A percentile compares a stretch with the other conserved stretches of the same genome.
Conservation (phyloP, 2,329 filamentous ascomycete species). For the Fusarium dimerum region DNA sequence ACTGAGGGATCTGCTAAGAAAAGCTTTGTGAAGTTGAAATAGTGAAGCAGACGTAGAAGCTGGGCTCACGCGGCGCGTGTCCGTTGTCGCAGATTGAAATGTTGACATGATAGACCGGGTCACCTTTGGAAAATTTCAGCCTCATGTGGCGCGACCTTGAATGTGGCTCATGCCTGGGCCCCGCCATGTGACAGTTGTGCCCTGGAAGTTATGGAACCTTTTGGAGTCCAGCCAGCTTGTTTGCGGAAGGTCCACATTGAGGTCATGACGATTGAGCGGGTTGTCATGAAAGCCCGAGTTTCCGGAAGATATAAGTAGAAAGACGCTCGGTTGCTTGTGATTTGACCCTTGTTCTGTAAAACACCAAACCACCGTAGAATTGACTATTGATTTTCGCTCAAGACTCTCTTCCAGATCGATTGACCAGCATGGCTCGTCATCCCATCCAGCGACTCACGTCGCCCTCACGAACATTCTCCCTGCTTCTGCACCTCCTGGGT, state of each 20-base stretch:
- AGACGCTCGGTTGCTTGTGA: not conserved
- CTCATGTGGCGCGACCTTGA: constrained; percentile 25
- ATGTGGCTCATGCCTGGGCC: constrained; percentile 17
- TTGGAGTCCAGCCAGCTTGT: not conserved
- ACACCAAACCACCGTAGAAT: not conserved
- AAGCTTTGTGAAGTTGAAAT: not conserved
- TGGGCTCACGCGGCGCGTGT: constrained; percentile 1
- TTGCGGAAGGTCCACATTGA: constrained; percentile 17
- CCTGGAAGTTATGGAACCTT: not conserved
- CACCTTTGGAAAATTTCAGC: constrained; percentile 19
- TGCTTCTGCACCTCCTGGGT: constrained; percentile 60
- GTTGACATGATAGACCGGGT: constrained; percentile 3
- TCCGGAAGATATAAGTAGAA: constrained; percentile 6
- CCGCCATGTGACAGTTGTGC: constrained; percentile 1
- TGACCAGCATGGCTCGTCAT: constrained; percentile 47
- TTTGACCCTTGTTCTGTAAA: not conserved
- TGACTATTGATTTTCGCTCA: not conserved
- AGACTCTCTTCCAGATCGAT: not conserved
- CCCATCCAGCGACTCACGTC: constrained; percentile 66
- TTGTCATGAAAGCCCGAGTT: constrained; percentile 16
- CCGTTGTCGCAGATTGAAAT: constrained; percentile 2
- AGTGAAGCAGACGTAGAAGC: not conserved
- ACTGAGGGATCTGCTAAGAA: not conserved
- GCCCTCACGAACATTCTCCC: constrained; percentile 64
- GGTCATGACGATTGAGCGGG: constrained; percentile 19